Percentiles rank a stretch among this genome's conserved stretches.
These are phyloP conservation scores for Leccinum pachyderme DNA, from an alignment of 1,284 basidiomycete genomes.

Conservation along the genomic window DNA sequence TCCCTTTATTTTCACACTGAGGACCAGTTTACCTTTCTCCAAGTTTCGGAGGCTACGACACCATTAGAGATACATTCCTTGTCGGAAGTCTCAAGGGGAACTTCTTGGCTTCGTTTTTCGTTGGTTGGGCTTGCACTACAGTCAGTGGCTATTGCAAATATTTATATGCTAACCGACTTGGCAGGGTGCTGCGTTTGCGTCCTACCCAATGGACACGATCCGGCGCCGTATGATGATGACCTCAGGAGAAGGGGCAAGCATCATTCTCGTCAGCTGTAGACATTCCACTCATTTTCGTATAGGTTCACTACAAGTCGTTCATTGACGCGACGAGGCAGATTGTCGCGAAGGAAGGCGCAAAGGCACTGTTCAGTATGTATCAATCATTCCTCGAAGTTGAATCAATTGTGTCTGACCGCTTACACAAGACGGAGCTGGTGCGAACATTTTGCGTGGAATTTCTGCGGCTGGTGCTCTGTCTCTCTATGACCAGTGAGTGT, in stretches of 20 bases:
- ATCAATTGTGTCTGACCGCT: conserved; percentile 4
- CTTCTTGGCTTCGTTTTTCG: conserved; percentile 61
- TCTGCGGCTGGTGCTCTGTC: conserved; percentile 74
- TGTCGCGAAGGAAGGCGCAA: conserved; percentile 54
- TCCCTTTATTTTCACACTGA: neutral
- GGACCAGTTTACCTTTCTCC: neutral
- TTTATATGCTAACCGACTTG: neutral
- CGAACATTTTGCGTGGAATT: conserved; percentile 63
- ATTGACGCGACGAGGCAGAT: conserved; percentile 65
- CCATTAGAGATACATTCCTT: conserved; percentile 52
- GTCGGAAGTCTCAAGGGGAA: conserved; percentile 56
- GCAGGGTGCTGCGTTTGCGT: conserved; percentile 55
- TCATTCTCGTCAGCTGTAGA: neutral
- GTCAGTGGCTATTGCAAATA: conserved; percentile 22
- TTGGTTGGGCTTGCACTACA: conserved; percentile 56
- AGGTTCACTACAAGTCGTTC: conserved; percentile 48
- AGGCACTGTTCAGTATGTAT: conserved; percentile 56
- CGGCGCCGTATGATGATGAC: conserved; percentile 74
- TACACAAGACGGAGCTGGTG: conserved; percentile 47
- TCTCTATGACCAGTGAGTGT: conserved; percentile 62
- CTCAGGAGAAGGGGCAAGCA: conserved; percentile 51
- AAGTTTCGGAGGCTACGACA: conserved; percentile 52
- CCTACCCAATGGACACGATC: conserved; percentile 70
- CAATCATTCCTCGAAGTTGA: neutral
- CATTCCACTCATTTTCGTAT: neutral